Evolutionary conservation across 441 rosid species (phyloP).

Genomic region (Croton laevigatus): DNA sequence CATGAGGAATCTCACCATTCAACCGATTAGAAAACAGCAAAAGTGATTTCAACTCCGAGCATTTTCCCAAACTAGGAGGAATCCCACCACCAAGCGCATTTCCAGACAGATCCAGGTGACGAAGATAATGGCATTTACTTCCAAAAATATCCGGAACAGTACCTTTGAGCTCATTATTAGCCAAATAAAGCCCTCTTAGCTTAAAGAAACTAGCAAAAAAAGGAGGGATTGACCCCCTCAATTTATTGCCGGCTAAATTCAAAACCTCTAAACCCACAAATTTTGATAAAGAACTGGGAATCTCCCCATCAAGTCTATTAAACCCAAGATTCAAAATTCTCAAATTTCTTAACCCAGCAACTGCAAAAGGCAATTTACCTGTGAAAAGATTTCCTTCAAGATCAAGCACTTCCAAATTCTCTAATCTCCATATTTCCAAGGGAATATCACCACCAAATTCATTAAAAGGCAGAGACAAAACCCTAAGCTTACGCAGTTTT

Average conservation of each 20-base stretch:
- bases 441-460: constrained; percentile 60
- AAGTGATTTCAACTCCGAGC: constrained; percentile 39
- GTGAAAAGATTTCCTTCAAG: constrained; percentile 55
- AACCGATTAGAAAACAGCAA: constrained; percentile 50
- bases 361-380: constrained; percentile 40
- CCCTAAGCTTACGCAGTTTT: constrained; percentile 54
- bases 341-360: constrained; percentile 41
- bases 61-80: constrained; percentile 48
- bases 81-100: constrained; percentile 47
- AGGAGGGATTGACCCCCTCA: constrained; percentile 44
- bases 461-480: constrained; percentile 66
- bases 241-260: constrained; percentile 51
- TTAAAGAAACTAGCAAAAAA: constrained; percentile 34
- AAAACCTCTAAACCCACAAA: constrained; percentile 38
- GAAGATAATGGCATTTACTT: constrained; percentile 41
- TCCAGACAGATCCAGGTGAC: constrained; percentile 65
- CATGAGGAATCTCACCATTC: constrained; percentile 47
- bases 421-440: constrained; percentile 51
- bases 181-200: constrained; percentile 44
- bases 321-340: constrained; percentile 61
- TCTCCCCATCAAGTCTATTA: constrained; percentile 45
- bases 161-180: constrained; percentile 41
- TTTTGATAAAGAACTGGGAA: constrained; percentile 31
- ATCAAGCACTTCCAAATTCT: constrained; percentile 62
- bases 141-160: constrained; percentile 45